phyloP scores from a whole-genome alignment of 805 yeast genomes.

The Clavispora carvajalis region DNA sequence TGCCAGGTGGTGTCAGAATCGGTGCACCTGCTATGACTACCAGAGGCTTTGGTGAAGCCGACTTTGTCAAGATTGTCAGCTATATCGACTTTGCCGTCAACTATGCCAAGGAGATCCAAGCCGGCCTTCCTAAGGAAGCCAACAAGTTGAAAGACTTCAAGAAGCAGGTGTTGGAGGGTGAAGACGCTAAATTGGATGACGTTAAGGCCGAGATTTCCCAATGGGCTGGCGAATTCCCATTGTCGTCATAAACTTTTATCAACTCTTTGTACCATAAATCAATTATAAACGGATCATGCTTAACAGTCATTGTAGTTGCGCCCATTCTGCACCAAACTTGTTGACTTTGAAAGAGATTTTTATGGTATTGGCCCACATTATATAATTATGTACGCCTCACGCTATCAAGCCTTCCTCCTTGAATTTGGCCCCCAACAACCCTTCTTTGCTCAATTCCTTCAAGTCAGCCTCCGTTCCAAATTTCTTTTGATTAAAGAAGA shows the following conservation, averaged over 20 bases:
- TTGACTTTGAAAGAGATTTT: no score
- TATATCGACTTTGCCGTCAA: slow-evolving; percentile 55
- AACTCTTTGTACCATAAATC: background rate
- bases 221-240: slow-evolving; percentile 90
- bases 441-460: slow-evolving; percentile 31
- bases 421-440: slow-evolving; percentile 29
- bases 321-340: no score
- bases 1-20: slow-evolving; percentile 95
- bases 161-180: slow-evolving; percentile 54
- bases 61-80: slow-evolving; percentile 72
- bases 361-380: no score
- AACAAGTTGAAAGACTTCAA: slow-evolving; percentile 96
- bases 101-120: slow-evolving; percentile 72
- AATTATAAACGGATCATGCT: background rate
- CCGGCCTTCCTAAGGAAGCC: slow-evolving; percentile 80
- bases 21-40: slow-evolving; percentile 99
- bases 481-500: slow-evolving; percentile 53
- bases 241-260: slow-evolving; percentile 27
- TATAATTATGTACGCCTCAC: no score
- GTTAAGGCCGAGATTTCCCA: slow-evolving; percentile 73
- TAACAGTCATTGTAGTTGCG: background rate
- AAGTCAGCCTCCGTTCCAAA: slow-evolving; percentile 55
- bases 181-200: slow-evolving; percentile 55
- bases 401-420: slow-evolving; percentile 8
- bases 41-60: slow-evolving; percentile 88